Percentiles rank a stretch among this genome's conserved stretches.
phyloP scores from a whole-genome alignment of 73 alveolate species.

The Durusdinium trenchii region DNA sequence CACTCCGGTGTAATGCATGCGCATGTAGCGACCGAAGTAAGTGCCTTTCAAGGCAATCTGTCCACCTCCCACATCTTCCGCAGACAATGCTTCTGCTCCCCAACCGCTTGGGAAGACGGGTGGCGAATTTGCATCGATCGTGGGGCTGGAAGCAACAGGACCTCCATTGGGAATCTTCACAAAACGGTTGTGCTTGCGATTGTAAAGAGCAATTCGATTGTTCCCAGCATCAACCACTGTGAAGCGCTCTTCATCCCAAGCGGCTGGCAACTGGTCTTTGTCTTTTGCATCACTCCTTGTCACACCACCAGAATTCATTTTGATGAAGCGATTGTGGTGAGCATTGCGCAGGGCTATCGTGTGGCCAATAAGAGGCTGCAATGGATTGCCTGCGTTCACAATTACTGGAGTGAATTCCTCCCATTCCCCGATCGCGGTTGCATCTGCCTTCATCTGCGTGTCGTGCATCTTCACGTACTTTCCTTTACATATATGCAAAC shows the following conservation, averaged over 20 bases:
- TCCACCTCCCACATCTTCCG: too few species aligned
- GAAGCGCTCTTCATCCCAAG: conserved; percentile 18
- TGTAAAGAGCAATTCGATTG: not conserved
- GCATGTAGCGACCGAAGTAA: too few species aligned
- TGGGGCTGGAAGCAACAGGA: too few species aligned
- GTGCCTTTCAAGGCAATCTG: too few species aligned
- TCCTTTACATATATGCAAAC: too few species aligned
- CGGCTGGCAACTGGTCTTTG: conserved; percentile 4
- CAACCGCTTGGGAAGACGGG: too few species aligned
- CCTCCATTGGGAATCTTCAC: not conserved
- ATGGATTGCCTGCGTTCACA: conserved; percentile 13
- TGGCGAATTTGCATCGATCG: too few species aligned
- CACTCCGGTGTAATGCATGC: too few species aligned
- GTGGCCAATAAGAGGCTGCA: conserved; percentile 27
- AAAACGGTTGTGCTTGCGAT: conserved; percentile 27
- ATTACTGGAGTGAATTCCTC: not conserved
- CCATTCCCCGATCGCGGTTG: conserved; percentile 15
- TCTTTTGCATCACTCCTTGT: not conserved
- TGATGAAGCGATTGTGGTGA: not conserved
- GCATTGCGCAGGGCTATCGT: conserved; percentile 1
- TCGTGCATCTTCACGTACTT: too few species aligned
- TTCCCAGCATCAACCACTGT: conserved; percentile 34
- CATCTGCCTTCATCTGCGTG: too few species aligned
- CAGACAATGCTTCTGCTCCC: too few species aligned
- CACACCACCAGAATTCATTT: not conserved